Evolutionary conservation across 1,139 yeast genomes (phyloP).

Genomic region (Pichia sp.): DNA sequence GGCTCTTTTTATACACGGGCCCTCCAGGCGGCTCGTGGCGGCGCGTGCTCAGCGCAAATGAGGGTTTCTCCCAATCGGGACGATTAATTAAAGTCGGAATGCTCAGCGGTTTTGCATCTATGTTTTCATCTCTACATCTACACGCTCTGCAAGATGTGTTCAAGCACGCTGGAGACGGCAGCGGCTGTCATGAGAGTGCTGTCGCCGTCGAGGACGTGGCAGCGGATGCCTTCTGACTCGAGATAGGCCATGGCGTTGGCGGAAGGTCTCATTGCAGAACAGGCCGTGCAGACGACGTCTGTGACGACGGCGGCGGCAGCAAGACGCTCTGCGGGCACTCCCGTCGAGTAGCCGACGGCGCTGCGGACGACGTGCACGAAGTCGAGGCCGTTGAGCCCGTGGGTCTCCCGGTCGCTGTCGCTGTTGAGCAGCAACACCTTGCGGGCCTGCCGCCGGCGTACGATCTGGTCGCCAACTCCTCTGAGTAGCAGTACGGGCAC

Average conservation of each 20-base stretch:
- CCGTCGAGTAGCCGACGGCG: not conserved
- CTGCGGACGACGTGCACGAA: conserved; percentile 4
- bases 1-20: too few species aligned
- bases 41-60: not conserved
- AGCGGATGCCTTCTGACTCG: not conserved
- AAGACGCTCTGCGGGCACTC: not conserved
- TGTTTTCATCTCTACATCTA: too few species aligned
- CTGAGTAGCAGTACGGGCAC: conserved; percentile 71
- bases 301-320: conserved; percentile 1
- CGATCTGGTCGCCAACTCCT: conserved; percentile 42
- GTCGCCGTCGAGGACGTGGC: not conserved
- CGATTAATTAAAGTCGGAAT: too few species aligned
- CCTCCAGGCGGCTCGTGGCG: not conserved
- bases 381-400: conserved; percentile 14
- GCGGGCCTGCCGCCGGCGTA: not conserved
- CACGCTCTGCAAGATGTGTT: too few species aligned
- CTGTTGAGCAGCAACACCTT: conserved; percentile 16
- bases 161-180: not conserved
- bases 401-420: conserved; percentile 17
- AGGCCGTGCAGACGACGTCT: not conserved
- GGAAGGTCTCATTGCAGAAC: not conserved
- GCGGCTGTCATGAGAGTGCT: not conserved
- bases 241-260: not conserved
- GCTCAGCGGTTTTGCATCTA: too few species aligned
- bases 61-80: too few species aligned